A percentile compares a stretch with the other conserved stretches of the same genome.
phyloP scores from a whole-genome alignment of 2,329 filamentous ascomycete species.

The Calonectria honghensis region DNA sequence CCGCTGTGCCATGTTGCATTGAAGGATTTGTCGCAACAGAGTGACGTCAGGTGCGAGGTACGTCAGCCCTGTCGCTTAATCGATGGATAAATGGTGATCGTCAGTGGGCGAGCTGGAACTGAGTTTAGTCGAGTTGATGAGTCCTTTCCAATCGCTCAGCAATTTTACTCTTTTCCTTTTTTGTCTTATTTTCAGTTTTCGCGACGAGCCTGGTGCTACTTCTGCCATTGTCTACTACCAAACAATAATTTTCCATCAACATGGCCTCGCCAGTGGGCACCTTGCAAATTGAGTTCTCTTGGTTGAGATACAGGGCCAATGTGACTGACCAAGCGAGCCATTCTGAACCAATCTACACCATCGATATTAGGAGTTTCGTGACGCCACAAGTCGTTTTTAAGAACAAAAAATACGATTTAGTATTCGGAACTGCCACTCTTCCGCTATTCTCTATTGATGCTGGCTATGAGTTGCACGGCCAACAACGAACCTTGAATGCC shows the following conservation, averaged over 20 bases:
- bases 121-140: neutral
- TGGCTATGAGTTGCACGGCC: neutral
- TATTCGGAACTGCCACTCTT: neutral
- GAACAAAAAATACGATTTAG: neutral
- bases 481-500: neutral
- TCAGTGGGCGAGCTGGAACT: neutral
- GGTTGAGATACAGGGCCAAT: neutral
- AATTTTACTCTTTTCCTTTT: neutral
- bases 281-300: neutral
- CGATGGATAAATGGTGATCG: neutral
- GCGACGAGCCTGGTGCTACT: neutral
- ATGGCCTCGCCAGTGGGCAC: neutral
- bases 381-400: neutral
- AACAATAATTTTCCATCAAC: neutral
- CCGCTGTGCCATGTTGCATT: neutral
- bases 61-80: neutral
- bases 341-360: neutral
- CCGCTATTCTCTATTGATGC: neutral
- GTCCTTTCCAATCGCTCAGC: neutral
- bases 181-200: neutral
- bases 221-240: neutral
- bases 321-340: neutral
- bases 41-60: neutral
- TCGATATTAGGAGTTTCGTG: neutral
- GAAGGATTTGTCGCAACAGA: neutral